phyloP scores from a whole-genome alignment of 2,329 filamentous ascomycete species.

The Claviceps monticola region DNA sequence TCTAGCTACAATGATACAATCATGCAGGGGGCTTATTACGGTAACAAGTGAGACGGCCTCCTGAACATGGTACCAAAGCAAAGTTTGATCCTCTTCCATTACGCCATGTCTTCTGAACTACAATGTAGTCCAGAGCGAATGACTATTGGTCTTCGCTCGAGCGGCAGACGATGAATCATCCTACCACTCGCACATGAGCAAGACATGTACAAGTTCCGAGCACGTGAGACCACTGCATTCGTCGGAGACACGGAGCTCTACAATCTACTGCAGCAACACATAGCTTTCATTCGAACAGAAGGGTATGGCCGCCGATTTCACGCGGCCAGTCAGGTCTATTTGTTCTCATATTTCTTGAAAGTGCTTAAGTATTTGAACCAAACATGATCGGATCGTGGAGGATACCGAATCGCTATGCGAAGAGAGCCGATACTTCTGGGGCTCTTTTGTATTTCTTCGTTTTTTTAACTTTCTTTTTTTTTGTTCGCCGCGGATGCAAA shows the following conservation, averaged over 20 bases:
- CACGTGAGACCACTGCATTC: not conserved
- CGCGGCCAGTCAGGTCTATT: slow-evolving; percentile 2
- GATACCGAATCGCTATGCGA: slow-evolving; percentile 24
- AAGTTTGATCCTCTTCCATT: not conserved
- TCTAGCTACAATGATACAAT: slow-evolving; percentile 23
- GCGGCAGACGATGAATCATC: not conserved
- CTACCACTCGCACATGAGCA: not conserved
- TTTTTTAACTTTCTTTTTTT: not conserved
- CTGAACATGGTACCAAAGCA: not conserved
- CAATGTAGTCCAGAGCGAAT: not conserved
- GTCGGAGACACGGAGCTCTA: not conserved
- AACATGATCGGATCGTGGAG: slow-evolving; percentile 24
- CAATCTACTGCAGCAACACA: not conserved
- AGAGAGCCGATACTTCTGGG: slow-evolving; percentile 14
- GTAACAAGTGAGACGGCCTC: slow-evolving; percentile 11
- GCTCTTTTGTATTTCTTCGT: slow-evolving; percentile 6
- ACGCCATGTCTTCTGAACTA: not conserved
- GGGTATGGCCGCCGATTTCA: not conserved
- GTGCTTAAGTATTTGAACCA: slow-evolving; percentile 1
- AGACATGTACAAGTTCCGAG: not conserved
- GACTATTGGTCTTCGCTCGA: no score
- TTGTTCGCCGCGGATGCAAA: slow-evolving; percentile 21
- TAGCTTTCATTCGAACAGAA: not conserved
- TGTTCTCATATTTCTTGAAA: not conserved
- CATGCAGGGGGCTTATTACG: slow-evolving; percentile 19